phyloP scores from a whole-genome alignment of 108 stramenopile species.

The Skeletonema marinoi region DNA sequence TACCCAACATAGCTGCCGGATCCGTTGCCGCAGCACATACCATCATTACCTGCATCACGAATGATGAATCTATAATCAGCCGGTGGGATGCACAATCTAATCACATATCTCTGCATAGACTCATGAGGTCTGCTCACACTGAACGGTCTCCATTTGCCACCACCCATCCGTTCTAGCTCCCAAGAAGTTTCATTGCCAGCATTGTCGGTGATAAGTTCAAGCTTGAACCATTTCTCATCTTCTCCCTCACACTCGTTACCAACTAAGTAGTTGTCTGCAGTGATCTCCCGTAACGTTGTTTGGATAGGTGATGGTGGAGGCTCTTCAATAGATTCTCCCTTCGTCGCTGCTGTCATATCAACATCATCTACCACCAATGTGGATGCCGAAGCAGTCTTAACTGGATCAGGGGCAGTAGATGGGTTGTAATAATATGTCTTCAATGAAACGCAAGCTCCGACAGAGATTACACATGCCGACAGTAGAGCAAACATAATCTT shows the following conservation, averaged over 20 bases:
- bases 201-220: neutral
- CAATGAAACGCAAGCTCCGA: neutral
- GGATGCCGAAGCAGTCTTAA: neutral
- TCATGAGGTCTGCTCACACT: neutral
- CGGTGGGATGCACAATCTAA: neutral
- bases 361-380: neutral
- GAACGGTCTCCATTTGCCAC: neutral
- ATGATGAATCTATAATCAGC: neutral
- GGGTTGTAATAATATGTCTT: neutral
- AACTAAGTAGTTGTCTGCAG: neutral
- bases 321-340: no score
- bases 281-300: neutral
- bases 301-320: neutral
- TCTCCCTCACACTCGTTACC: neutral
- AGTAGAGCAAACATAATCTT: neutral
- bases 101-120: neutral
- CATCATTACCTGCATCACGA: neutral
- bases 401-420: neutral
- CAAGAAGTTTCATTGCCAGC: neutral
- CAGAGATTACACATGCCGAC: neutral
- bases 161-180: neutral
- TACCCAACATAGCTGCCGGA: neutral
- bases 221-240: neutral
- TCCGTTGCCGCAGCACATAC: neutral
- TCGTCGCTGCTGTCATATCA: neutral